phyloP scores from a whole-genome alignment of 805 yeast genomes.

The Kodamaea kaohsiungensis region DNA sequence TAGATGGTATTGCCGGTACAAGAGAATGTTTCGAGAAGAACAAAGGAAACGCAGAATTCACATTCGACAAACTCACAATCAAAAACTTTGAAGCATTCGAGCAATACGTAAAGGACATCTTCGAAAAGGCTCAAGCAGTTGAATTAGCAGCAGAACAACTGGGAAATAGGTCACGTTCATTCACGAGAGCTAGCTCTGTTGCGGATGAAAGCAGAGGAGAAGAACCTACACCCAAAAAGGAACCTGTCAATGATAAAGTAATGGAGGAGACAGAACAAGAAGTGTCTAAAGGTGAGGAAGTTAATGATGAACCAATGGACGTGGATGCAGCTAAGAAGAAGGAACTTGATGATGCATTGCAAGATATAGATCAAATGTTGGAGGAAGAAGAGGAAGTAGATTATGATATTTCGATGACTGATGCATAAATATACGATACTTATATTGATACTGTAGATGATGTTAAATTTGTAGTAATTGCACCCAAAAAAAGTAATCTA shows the following conservation, averaged over 20 bases:
- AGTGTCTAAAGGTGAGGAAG: neutral
- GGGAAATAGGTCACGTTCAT: slow-evolving; percentile 2
- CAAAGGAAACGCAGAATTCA: slow-evolving; percentile 28
- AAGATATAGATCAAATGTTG: slow-evolving; percentile 35
- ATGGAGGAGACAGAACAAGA: neutral
- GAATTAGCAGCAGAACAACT: slow-evolving; percentile 14
- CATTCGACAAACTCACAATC: slow-evolving; percentile 31
- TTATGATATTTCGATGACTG: slow-evolving; percentile 33
- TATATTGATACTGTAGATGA: too few relatives aligned
- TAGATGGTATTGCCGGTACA: slow-evolving; percentile 37
- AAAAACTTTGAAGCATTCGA: slow-evolving; percentile 35
- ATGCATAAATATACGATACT: slow-evolving; percentile 2
- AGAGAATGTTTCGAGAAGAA: slow-evolving; percentile 23
- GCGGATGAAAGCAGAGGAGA: neutral
- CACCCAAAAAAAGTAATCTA: too few relatives aligned
- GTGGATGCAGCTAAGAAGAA: slow-evolving; percentile 3
- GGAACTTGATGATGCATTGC: slow-evolving; percentile 19
- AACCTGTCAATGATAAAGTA: slow-evolving; percentile 1
- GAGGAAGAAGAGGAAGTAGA: slow-evolving; percentile 42
- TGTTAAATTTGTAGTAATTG: too few relatives aligned
- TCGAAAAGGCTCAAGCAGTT: slow-evolving; percentile 24
- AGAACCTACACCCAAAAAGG: neutral
- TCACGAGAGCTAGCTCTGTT: slow-evolving; percentile 12
- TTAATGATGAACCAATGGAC: neutral
- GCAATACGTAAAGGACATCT: slow-evolving; percentile 22